Percentiles rank a stretch among this genome's conserved stretches.
phyloP scores from a whole-genome alignment of 129 eudicot genomes.

The Calendula officinalis region DNA sequence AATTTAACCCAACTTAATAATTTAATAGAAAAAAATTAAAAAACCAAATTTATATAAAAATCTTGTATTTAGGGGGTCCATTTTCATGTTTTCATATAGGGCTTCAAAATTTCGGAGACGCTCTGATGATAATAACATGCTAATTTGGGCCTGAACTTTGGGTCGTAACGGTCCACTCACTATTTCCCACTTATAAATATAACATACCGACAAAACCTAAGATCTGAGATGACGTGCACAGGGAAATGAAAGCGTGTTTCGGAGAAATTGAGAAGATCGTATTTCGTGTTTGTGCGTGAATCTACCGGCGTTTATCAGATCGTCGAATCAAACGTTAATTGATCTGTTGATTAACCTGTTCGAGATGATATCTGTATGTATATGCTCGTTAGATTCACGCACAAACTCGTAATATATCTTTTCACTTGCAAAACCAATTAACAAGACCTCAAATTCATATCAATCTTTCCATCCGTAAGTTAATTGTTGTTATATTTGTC shows the following conservation, averaged over 20 bases:
- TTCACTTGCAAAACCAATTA: conserved; percentile 4
- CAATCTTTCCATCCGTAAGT: not conserved
- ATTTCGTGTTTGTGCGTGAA: conserved; percentile 30
- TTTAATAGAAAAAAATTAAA: too few species aligned
- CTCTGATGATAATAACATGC: not conserved
- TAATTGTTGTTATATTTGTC: not conserved
- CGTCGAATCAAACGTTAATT: not conserved
- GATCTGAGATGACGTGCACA: not conserved
- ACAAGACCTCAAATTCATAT: not conserved
- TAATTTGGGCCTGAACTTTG: not conserved
- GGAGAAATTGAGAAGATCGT: conserved; percentile 12
- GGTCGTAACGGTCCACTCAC: not conserved
- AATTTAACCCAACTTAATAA: too few species aligned
- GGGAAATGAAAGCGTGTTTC: not conserved
- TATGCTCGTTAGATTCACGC: conserved; percentile 29
- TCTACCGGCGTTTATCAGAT: not conserved
- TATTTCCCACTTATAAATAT: not conserved
- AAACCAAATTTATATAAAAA: too few species aligned
- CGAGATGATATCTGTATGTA: not conserved
- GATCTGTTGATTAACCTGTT: not conserved
- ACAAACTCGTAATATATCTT: not conserved
- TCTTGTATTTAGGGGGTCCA: too few species aligned
- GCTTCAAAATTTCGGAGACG: too few species aligned
- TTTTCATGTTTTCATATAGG: too few species aligned
- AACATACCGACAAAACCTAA: not conserved